Evolutionary conservation across 495 filamentous ascomycete genomes (phyloP).

Genomic region (Podospora pseudopauciseta): DNA sequence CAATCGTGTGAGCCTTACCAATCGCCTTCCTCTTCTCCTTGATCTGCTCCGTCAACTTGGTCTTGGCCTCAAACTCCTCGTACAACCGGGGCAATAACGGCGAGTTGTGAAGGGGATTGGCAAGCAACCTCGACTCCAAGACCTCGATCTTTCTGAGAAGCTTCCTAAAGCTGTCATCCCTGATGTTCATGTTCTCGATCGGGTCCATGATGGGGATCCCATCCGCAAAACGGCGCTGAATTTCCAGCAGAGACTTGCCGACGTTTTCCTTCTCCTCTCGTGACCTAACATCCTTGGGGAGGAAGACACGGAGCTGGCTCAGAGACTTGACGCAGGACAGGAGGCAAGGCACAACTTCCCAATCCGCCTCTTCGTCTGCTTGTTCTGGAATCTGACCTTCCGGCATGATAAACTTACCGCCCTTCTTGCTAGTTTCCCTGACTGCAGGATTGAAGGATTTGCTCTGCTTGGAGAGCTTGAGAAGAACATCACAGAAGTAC

Average conservation of each 20-base stretch:
- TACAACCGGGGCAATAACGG: slow-evolving; percentile 76
- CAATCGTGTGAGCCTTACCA: slow-evolving; percentile 70
- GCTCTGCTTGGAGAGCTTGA: slow-evolving; percentile 63
- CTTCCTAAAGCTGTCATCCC: slow-evolving; percentile 87
- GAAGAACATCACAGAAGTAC: slow-evolving; percentile 75
- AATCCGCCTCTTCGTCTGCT: slow-evolving; percentile 41
- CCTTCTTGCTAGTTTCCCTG: slow-evolving; percentile 14
- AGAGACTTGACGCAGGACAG: slow-evolving; percentile 79
- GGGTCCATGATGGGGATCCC: slow-evolving; percentile 85
- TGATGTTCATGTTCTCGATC: slow-evolving; percentile 91
- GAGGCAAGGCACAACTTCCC: slow-evolving; percentile 82
- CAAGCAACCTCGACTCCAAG: slow-evolving; percentile 82
- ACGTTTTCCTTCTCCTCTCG: slow-evolving; percentile 59
- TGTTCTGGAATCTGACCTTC: slow-evolving; percentile 27
- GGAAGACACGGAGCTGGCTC: slow-evolving; percentile 70
- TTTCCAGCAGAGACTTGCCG: slow-evolving; percentile 63
- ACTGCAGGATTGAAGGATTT: slow-evolving; percentile 31
- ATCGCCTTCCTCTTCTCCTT: slow-evolving; percentile 86
- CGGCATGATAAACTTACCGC: slow-evolving; percentile 33
- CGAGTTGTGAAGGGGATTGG: slow-evolving; percentile 86
- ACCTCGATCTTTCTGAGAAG: slow-evolving; percentile 94
- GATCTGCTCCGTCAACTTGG: slow-evolving; percentile 69
- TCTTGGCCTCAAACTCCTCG: slow-evolving; percentile 76
- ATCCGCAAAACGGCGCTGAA: slow-evolving; percentile 84
- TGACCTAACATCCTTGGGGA: slow-evolving; percentile 68